Evolutionary conservation across 352 stramenopile species (phyloP), one percentile per base, ranked within the genome.

Genomic region (Blastocystis sp.): DNA sequence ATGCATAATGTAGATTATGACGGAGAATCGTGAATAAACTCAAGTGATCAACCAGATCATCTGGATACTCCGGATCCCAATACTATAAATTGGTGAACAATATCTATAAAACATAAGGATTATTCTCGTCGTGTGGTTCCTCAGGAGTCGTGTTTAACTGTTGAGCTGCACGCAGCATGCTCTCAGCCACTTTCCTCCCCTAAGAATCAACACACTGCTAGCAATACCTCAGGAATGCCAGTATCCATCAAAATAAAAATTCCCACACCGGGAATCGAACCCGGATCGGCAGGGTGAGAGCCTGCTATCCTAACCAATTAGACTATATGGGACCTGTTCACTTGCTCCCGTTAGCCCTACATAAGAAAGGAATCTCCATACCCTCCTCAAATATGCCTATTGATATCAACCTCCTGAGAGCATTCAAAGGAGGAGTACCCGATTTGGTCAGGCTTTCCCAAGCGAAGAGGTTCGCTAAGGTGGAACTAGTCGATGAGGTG

Each of bases 361-460:
- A n/a, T 59, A 59, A 59, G 50, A 59, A 13, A n/a, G 20, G 50
- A 0, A 59, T 59, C 50, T n/a, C 20, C 11, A n/a, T 1, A n/a
- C 50, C 11, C 11, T 59, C 11, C 50, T 59, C 50, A 59, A 59
- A 59, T 89, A 96, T 96, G 94, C 94, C 94, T 87, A 96, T 96
- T 84, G 94, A 96, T 91, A 95, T 96, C 90, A 95, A 96, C 90
- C 92, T 93, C 41, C 91, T 96, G 64, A 93, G 94, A 34, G 64
- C 64, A 50, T 76, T 76, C 20, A 76, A 76, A 43, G 64, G 64
- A 18, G 64, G 64, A 53, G 29, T 76, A 13, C 64, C 64, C 8
- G 34, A 54, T 2, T 20, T 76, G 8, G 64, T 76, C 11, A 53
- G 37, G 1, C 5, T 26, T 15, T 76, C 64, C 1, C 64, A 76